A percentile compares a stretch with the other conserved stretches of the same genome.
Evolutionary conservation across 2,329 filamentous ascomycete genomes (phyloP).

Genomic region (Colletotrichum euphorbiae): DNA sequence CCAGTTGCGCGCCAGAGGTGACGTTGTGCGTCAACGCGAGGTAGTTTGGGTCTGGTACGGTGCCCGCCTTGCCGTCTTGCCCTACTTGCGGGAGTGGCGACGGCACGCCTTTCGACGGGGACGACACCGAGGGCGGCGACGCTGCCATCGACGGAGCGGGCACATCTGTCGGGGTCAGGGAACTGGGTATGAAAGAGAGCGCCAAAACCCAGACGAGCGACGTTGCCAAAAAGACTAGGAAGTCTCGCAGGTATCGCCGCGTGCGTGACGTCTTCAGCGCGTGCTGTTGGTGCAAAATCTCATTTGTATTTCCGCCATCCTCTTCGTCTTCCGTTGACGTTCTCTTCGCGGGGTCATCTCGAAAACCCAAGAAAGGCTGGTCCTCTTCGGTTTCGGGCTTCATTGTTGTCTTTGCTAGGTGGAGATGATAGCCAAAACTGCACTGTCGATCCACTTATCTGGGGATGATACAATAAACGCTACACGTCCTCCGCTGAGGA

Average conservation of each 20-base stretch:
- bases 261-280: background rate
- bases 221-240: constrained; percentile 29
- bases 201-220: constrained; percentile 42
- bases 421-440: background rate
- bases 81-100: constrained; percentile 8
- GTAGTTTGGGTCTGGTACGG: background rate
- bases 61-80: constrained; percentile 11
- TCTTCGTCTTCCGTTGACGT: background rate
- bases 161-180: background rate
- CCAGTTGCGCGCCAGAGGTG: constrained; percentile 39
- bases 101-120: background rate
- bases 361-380: constrained; percentile 32
- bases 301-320: background rate
- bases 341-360: constrained; percentile 4
- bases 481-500: background rate
- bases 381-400: constrained; percentile 17
- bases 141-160: background rate
- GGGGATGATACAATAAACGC: background rate
- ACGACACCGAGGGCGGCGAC: background rate
- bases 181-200: constrained; percentile 26
- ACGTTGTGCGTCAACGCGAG: constrained; percentile 39
- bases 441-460: constrained; percentile 6
- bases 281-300: background rate
- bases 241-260: constrained; percentile 8
- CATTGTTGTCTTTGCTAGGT: constrained; percentile 12